Conservation (phyloP, 148 eudicot species). For the Rhododendron griersonianum region DNA sequence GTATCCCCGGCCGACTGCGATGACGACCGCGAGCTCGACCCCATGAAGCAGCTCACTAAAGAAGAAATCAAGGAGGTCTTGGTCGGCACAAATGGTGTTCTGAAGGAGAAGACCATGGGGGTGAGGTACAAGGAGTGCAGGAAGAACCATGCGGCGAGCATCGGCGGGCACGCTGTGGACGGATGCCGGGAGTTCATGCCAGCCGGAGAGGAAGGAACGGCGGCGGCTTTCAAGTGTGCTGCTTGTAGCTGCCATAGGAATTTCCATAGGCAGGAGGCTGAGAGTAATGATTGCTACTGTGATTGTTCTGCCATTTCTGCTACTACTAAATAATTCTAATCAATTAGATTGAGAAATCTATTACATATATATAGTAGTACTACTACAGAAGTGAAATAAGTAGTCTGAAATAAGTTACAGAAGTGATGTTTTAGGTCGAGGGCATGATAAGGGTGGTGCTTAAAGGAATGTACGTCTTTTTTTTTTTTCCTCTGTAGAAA, state of each 20-base stretch:
- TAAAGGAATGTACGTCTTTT: not conserved
- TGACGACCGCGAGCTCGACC: not conserved
- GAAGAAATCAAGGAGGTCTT: not conserved
- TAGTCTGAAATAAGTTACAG: not conserved
- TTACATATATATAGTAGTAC: not conserved
- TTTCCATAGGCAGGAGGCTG: constrained; percentile 21
- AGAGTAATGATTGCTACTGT: not conserved
- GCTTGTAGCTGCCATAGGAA: constrained; percentile 36
- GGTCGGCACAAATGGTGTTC: not conserved
- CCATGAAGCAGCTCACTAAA: constrained; percentile 2
- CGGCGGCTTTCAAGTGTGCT: constrained; percentile 27
- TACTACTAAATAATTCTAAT: not conserved
- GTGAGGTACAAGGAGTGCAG: constrained; percentile 29
- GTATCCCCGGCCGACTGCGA: not conserved
- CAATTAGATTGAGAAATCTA: not conserved
- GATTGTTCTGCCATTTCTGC: constrained; percentile 10
- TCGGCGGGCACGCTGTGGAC: constrained; percentile 32
- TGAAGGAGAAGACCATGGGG: not conserved
- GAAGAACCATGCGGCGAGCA: constrained; percentile 41
- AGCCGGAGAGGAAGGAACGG: constrained; percentile 25
- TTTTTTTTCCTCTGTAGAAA: not conserved
- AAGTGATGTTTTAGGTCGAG: not conserved
- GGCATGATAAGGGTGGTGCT: not conserved
- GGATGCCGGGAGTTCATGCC: constrained; percentile 46
- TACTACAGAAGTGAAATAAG: not conserved